Conservation (phyloP, 2,329 filamentous ascomycete genomes). For the Laburnicola sp. region DNA sequence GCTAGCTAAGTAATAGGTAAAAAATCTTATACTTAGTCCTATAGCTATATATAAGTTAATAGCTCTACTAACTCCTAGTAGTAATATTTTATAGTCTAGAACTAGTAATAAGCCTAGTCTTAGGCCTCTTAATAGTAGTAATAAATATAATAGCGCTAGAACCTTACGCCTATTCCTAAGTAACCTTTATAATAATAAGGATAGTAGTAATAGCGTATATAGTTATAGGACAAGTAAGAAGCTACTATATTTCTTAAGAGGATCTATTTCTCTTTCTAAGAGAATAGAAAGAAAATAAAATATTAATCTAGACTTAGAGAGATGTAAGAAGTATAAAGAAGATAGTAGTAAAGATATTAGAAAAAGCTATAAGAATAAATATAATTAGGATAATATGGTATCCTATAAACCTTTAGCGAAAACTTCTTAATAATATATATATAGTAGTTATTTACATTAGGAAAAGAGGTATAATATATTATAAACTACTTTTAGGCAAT, state of each 20-base stretch:
- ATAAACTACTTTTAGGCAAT: too few relatives aligned
- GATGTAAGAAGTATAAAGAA: too few relatives aligned
- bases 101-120: not conserved
- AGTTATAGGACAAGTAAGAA: not conserved
- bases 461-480: not conserved
- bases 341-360: too few relatives aligned
- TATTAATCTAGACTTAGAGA: too few relatives aligned
- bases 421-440: not conserved
- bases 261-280: not conserved
- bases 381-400: not conserved
- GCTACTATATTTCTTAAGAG: conserved; percentile 7
- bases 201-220: not conserved
- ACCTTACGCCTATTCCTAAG: not conserved
- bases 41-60: not conserved
- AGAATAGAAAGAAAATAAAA: too few relatives aligned
- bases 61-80: not conserved
- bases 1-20: not conserved
- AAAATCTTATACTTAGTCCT: not conserved
- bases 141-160: conserved; percentile 4
- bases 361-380: not conserved
- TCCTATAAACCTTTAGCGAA: not conserved
- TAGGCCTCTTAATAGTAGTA: not conserved
- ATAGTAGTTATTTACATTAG: not conserved
- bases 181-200: conserved; percentile 1
- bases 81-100: not conserved